Percentiles rank a stretch among this genome's conserved stretches.
Evolutionary conservation across 768 basidiomycete genomes (phyloP).

Genomic region (Rubroboletus satanas): DNA sequence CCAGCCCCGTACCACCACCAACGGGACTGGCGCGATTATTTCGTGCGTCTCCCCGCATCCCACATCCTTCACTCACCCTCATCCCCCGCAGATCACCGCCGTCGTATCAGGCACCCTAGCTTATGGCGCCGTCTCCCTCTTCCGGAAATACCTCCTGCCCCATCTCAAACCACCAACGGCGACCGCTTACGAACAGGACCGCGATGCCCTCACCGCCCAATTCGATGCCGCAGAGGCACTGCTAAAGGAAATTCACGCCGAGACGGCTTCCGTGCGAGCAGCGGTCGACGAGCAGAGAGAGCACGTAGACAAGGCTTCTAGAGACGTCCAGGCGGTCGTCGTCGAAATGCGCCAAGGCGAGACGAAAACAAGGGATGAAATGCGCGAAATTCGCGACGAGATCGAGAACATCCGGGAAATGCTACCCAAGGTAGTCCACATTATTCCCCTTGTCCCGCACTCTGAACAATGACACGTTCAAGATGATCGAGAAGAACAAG

Average conservation of each 20-base stretch:
- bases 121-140: constrained; percentile 76
- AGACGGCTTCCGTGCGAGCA: constrained; percentile 65
- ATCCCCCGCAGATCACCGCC: constrained; percentile 70
- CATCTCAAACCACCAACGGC: constrained; percentile 85
- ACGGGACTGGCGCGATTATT: constrained; percentile 98
- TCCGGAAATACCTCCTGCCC: constrained; percentile 89
- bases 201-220: constrained; percentile 78
- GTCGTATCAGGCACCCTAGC: constrained; percentile 83
- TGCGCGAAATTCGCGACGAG: constrained; percentile 90
- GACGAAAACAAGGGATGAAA: constrained; percentile 74
- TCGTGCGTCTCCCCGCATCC: constrained; percentile 52
- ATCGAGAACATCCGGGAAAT: constrained; percentile 86
- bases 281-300: constrained; percentile 76
- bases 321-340: constrained; percentile 69
- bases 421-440: constrained; percentile 75
- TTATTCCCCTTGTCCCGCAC: not conserved
- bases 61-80: constrained; percentile 15
- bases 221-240: constrained; percentile 86
- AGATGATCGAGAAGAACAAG: constrained; percentile 96
- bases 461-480: constrained; percentile 1
- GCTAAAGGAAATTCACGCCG: constrained; percentile 73
- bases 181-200: constrained; percentile 87
- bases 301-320: constrained; percentile 65
- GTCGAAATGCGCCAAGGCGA: constrained; percentile 77
- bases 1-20: constrained; percentile 43